phyloP scores from a whole-genome alignment of 805 yeast species.

The Teunomyces lycoperdinae region DNA sequence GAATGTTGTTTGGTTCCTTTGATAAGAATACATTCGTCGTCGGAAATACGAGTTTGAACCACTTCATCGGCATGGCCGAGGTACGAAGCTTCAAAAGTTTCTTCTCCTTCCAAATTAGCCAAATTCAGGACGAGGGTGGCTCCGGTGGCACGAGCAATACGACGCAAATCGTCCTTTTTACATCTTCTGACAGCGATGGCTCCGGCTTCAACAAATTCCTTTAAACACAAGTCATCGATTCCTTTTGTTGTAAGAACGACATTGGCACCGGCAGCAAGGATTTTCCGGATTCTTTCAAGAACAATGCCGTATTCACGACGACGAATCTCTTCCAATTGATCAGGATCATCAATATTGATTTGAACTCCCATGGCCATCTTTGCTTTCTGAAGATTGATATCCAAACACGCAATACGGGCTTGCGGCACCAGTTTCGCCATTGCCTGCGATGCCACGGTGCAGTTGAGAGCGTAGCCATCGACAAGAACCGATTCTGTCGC shows the following conservation, averaged over 20 bases:
- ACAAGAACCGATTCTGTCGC: constrained; percentile 82
- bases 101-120: constrained; percentile 95
- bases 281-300: constrained; percentile 76
- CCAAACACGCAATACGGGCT: constrained; percentile 85
- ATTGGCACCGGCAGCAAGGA: constrained; percentile 85
- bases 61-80: constrained; percentile 91
- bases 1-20: constrained; percentile 91
- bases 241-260: constrained; percentile 93
- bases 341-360: constrained; percentile 95
- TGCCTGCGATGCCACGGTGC: constrained; percentile 96
- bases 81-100: constrained; percentile 78
- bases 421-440: constrained; percentile 71
- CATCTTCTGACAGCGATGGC: constrained; percentile 97
- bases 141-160: constrained; percentile 98
- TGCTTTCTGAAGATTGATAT: constrained; percentile 91
- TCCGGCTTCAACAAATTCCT: constrained; percentile 86
- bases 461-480: constrained; percentile 92
- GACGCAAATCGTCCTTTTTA: constrained; percentile 91
- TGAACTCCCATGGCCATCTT: constrained; percentile 98
- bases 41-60: constrained; percentile 84
- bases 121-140: constrained; percentile 84
- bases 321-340: constrained; percentile 89
- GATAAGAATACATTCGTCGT: constrained; percentile 93
- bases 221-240: constrained; percentile 87
- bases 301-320: constrained; percentile 85